Percentiles rank a stretch among this genome's conserved stretches.
Evolutionary conservation across 1,139 yeast species (phyloP).

Genomic region (Sugiyamaella novakii): DNA sequence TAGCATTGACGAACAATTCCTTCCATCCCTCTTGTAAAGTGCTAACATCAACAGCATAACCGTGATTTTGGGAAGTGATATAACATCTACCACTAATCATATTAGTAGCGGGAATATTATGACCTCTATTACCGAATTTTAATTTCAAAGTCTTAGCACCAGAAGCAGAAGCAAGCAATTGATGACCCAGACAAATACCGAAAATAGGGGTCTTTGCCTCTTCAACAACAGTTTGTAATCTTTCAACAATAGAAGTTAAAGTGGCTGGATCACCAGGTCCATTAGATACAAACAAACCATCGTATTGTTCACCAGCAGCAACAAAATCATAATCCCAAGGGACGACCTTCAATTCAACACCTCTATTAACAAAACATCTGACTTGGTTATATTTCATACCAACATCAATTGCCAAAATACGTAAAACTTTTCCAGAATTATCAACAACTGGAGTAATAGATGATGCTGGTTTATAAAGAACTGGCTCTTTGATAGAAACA

Average conservation of each 20-base stretch:
- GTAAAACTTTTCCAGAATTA: conserved; percentile 72
- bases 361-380: conserved; percentile 93
- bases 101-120: conserved; percentile 97
- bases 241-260: conserved; percentile 64
- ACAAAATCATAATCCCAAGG: conserved; percentile 90
- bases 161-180: conserved; percentile 90
- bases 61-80: conserved; percentile 98
- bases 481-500: conserved; percentile 79
- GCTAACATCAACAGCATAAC: conserved; percentile 88
- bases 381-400: conserved; percentile 99
- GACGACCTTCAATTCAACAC: conserved; percentile 93
- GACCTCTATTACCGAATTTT: conserved; percentile 99
- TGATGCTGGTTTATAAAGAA: conserved; percentile 64
- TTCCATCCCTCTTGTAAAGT: conserved; percentile 81
- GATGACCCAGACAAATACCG: conserved; percentile 99
- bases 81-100: conserved; percentile 93
- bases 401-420: conserved; percentile 90
- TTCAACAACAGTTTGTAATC: conserved; percentile 57
- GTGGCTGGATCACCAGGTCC: conserved; percentile 99
- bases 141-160: conserved; percentile 92
- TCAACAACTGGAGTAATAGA: conserved; percentile 52
- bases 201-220: conserved; percentile 67
- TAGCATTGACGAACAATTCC: conserved; percentile 92
- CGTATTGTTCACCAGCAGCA: conserved; percentile 62
- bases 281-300: conserved; percentile 93